Conservation (phyloP, 2,329 filamentous ascomycete species). For the Thermochaetoides dissita region DNA sequence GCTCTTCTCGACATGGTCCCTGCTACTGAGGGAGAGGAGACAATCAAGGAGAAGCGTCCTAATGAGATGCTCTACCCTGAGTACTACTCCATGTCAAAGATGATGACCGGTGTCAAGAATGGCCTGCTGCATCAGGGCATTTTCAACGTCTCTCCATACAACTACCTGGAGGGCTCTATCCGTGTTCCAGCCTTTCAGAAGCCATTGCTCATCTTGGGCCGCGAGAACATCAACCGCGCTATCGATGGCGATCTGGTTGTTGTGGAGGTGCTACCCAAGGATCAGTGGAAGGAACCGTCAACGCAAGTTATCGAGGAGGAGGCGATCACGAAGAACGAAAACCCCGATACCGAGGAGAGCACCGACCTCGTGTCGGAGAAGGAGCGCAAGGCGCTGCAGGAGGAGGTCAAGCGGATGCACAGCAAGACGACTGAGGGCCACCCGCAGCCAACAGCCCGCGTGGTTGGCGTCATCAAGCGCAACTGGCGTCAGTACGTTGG, state of each 20-base stretch:
- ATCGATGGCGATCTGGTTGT: slow-evolving; percentile 88
- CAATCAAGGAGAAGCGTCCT: slow-evolving; percentile 48
- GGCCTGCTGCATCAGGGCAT: slow-evolving; percentile 85
- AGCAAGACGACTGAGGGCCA: slow-evolving; percentile 60
- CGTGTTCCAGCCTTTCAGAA: slow-evolving; percentile 84
- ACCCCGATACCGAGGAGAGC: slow-evolving; percentile 68
- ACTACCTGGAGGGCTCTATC: slow-evolving; percentile 89
- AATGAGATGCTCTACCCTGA: slow-evolving; percentile 71
- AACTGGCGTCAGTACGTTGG: slow-evolving; percentile 98
- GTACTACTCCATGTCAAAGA: slow-evolving; percentile 75
- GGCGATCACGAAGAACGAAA: slow-evolving; percentile 80
- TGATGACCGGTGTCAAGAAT: slow-evolving; percentile 85
- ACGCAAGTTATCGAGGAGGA: slow-evolving; percentile 95
- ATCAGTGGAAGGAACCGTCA: slow-evolving; percentile 94
- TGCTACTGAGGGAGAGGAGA: slow-evolving; percentile 55
- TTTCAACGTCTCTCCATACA: slow-evolving; percentile 95
- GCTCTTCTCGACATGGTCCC: slow-evolving; percentile 86
- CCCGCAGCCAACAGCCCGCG: slow-evolving; percentile 77
- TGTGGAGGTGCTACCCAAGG: slow-evolving; percentile 80
- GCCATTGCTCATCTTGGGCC: slow-evolving; percentile 70
- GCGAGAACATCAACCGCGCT: slow-evolving; percentile 91
- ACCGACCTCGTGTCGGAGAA: slow-evolving; percentile 72
- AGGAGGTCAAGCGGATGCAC: slow-evolving; percentile 79
- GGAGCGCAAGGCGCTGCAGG: slow-evolving; percentile 74
- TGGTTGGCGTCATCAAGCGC: slow-evolving; percentile 83